These are phyloP conservation scores for Funneliformis geosporum DNA, from an alignment of 192 early-diverging fungal genomes.

Conservation along the genomic window DNA sequence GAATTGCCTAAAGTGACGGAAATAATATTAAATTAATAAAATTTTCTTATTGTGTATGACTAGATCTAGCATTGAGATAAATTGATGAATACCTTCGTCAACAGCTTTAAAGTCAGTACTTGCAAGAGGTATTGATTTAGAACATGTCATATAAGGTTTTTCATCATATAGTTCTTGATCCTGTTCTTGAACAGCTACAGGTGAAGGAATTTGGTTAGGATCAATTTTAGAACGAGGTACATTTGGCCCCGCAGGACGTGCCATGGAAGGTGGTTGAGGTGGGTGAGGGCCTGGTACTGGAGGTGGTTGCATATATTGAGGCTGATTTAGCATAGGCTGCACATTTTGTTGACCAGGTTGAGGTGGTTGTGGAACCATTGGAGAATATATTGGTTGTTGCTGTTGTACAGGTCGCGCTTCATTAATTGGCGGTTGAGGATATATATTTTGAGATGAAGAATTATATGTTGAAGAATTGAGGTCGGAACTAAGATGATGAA, in stretches of 20 bases:
- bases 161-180: slow-evolving; percentile 75
- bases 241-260: slow-evolving; percentile 33
- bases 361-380: slow-evolving; percentile 38
- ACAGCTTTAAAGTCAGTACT: slow-evolving; percentile 77
- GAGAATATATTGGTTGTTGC: slow-evolving; percentile 17
- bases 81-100: slow-evolving; percentile 78
- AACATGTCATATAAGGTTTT: slow-evolving; percentile 72
- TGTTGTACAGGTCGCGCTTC: neutral
- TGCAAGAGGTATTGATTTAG: slow-evolving; percentile 72
- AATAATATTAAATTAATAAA: neutral
- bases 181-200: slow-evolving; percentile 76
- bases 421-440: slow-evolving; percentile 10
- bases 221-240: slow-evolving; percentile 75
- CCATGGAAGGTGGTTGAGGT: slow-evolving; percentile 38
- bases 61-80: neutral
- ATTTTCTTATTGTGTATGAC: neutral
- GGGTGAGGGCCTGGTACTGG: slow-evolving; percentile 33
- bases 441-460: neutral
- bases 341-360: slow-evolving; percentile 31
- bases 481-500: slow-evolving; percentile 5
- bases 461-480: slow-evolving; percentile 20
- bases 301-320: slow-evolving; percentile 41
- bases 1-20: slow-evolving; percentile 60
- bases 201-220: slow-evolving; percentile 92
- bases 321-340: slow-evolving; percentile 34